phyloP scores from a whole-genome alignment of 2,329 filamentous ascomycete species.

The Fusarium tuaranense region DNA sequence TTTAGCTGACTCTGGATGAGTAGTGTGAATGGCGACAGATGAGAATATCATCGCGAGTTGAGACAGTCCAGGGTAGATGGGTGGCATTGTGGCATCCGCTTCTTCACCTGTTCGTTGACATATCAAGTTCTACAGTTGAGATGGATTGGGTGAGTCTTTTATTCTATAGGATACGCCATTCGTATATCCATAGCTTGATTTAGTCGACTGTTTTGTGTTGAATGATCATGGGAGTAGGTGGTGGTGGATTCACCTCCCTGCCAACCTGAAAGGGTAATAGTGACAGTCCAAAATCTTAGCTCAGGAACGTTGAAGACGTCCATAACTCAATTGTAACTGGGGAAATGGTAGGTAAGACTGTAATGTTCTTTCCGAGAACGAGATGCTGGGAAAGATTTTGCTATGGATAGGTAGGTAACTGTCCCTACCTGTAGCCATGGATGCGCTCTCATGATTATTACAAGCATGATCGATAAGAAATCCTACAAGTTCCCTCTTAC shows the following conservation, averaged over 20 bases:
- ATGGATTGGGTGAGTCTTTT: neutral
- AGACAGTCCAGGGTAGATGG: slow-evolving; percentile 21
- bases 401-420: too few species aligned
- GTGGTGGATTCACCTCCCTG: too few species aligned
- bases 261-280: too few species aligned
- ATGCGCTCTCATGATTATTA: neutral
- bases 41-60: neutral
- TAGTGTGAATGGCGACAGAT: neutral
- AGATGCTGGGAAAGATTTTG: too few species aligned
- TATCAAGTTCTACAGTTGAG: accelerated
- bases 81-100: neutral
- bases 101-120: neutral
- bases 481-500: neutral
- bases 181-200: neutral
- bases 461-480: neutral
- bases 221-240: neutral
- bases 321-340: too few species aligned
- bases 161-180: neutral
- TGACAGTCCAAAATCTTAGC: too few species aligned
- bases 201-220: neutral
- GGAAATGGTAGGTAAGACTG: too few species aligned
- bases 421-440: too few species aligned
- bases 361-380: too few species aligned
- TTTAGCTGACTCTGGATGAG: neutral
- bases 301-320: too few species aligned